Evolutionary conservation across 257 asterid species (phyloP), one percentile per base, ranked within the genome.

Genomic region (Solanum virginianum): DNA sequence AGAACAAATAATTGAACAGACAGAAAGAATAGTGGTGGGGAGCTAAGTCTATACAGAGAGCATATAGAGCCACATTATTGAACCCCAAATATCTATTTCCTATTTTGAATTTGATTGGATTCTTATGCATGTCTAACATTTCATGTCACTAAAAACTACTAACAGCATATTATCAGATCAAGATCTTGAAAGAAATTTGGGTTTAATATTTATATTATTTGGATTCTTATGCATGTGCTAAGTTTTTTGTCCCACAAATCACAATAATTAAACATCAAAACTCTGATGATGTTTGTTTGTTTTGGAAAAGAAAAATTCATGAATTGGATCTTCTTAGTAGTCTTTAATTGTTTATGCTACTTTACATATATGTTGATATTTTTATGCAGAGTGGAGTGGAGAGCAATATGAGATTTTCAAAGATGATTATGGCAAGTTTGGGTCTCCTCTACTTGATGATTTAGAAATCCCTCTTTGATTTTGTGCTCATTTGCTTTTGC

Each of bases 311-410:
- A 29, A 29, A 29, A 2, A 29, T 29, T 29, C 14, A 71, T 71
- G 12, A 71, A 41, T 39, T 71, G 3, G 13, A 13, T 41, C 20
- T 14, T 69, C 1, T 69, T 69, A 11, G 13, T 26, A 41, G 22
- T 71, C 15, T 71, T 71, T 14, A 1, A 20, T 20, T 8, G n/a
- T 57, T 8, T 22, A 5, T 6, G 9, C n/a, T 80, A 56, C 8
- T 22, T 75, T 29, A 29, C 29, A 16, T 10, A 55, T 55, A 56
- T 7, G 0, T 15, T 59, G 20, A 36, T 41, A 16, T 32, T 8
- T n/a, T 7, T 18, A 41, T 86, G 6, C 97, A 95, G 98, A 93
- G 96, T 88, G 98, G 97, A 89, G 94, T 88, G 55, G 88, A 85
- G 65, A 24, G 88, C 72, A 57, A 57, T 57, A 14, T 88, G 84